These are phyloP conservation scores for Colletotrichum zoysiae DNA, from an alignment of 2,329 filamentous ascomycete genomes.

Conservation along the genomic window DNA sequence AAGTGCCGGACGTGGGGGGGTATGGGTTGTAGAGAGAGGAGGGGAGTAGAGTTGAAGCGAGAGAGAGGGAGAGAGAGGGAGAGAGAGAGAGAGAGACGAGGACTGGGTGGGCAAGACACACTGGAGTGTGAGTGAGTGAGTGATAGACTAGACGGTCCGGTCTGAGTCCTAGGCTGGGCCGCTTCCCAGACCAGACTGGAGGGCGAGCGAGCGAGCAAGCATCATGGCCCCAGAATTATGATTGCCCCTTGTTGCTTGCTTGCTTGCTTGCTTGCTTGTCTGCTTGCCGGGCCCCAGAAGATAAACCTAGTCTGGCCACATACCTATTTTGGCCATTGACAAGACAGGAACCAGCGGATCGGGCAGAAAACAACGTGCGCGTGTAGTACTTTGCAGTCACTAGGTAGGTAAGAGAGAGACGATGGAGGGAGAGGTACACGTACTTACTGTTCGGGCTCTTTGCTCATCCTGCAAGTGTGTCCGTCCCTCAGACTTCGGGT, in stretches of 20 bases:
- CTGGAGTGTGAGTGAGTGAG: not conserved
- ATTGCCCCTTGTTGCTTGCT: constrained; percentile 23
- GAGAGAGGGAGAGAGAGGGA: not conserved
- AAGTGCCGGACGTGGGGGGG: constrained; percentile 8
- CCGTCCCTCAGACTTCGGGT: constrained; percentile 12
- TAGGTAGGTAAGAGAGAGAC: too few species aligned
- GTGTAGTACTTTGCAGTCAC: not conserved
- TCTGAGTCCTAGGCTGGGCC: not conserved
- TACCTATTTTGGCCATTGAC: constrained; percentile 1
- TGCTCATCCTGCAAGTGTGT: not conserved
- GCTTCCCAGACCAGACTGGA: constrained; percentile 21
- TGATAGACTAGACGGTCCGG: not conserved
- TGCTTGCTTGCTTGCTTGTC: constrained; percentile 11
- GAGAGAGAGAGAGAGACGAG: not conserved
- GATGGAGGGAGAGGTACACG: too few species aligned
- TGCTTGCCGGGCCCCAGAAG: constrained; percentile 9
- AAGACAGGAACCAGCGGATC: constrained; percentile 9
- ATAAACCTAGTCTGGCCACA: not conserved
- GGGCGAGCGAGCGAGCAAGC: constrained; percentile 20
- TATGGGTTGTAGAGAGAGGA: not conserved
- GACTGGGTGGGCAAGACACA: constrained; percentile 4
- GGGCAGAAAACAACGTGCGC: constrained; percentile 17
- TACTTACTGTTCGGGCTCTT: constrained; percentile 16
- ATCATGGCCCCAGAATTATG: constrained; percentile 23
- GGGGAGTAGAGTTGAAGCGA: not conserved